Percentiles rank a stretch among this genome's conserved stretches.
These are phyloP conservation scores for Monosporascus sp. DNA, from an alignment of 2,329 filamentous ascomycete genomes.

Conservation along the genomic window DNA sequence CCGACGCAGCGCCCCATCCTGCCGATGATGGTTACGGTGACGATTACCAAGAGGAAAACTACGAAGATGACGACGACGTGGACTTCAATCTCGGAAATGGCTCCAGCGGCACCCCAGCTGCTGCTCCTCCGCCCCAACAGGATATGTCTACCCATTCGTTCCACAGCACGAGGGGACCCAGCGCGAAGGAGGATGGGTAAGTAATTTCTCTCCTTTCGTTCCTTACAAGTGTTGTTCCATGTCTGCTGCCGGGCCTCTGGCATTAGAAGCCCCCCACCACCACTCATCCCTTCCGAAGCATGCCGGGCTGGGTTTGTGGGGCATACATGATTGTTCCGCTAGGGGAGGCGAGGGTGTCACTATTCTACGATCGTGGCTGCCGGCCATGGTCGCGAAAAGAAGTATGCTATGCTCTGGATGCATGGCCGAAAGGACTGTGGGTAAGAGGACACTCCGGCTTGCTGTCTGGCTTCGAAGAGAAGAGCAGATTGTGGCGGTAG, in stretches of 20 bases:
- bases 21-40: constrained; percentile 31
- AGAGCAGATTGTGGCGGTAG: constrained; percentile 15
- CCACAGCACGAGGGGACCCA: constrained; percentile 46
- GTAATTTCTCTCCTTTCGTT: constrained; percentile 34
- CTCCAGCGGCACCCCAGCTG: constrained; percentile 22
- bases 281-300: not conserved
- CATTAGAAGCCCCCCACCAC: constrained; percentile 10
- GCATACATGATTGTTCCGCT: not conserved
- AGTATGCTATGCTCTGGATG: not conserved
- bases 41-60: constrained; percentile 38
- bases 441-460: constrained; percentile 18
- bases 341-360: not conserved
- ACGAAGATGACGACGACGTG: constrained; percentile 52
- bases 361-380: not conserved
- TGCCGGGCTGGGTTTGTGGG: not conserved
- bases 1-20: constrained; percentile 20
- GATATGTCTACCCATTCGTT: constrained; percentile 27
- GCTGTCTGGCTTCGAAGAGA: constrained; percentile 16
- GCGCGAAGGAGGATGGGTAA: constrained; percentile 92
- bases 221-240: constrained; percentile 5
- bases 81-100: constrained; percentile 52
- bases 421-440: constrained; percentile 12
- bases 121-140: constrained; percentile 26
- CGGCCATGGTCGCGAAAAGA: not conserved
- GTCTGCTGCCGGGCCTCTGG: constrained; percentile 6